Percentiles rank a stretch among this genome's conserved stretches.
These are phyloP conservation scores for Solanum pennellii DNA, from an alignment of 257 asterid species.

Conservation along the genomic window DNA sequence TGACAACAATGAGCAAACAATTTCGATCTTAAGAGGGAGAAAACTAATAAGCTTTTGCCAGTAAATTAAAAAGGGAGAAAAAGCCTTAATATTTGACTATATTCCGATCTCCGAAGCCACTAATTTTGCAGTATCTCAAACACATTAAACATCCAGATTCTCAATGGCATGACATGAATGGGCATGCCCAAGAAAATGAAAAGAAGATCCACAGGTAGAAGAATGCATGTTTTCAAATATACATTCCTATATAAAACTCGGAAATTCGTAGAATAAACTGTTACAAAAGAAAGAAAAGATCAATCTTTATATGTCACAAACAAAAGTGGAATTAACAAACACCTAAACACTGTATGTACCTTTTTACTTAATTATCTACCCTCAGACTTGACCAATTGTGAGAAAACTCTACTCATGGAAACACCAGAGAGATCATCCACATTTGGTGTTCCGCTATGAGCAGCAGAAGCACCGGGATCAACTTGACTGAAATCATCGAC, in stretches of 20 bases:
- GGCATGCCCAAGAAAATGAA: neutral
- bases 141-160: too few relatives aligned
- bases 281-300: neutral
- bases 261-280: neutral
- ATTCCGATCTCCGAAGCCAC: neutral
- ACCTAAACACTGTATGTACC: neutral
- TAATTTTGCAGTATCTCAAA: too few relatives aligned
- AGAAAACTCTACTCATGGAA: constrained; percentile 63
- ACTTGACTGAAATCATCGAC: constrained; percentile 19
- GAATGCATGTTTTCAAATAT: neutral
- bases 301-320: neutral
- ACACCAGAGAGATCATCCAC: constrained; percentile 50
- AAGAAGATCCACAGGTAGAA: neutral
- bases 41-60: neutral
- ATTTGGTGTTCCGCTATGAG: constrained; percentile 22
- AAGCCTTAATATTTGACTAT: neutral
- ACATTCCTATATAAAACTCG: neutral
- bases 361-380: constrained; percentile 32
- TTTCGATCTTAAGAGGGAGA: neutral
- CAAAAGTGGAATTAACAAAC: neutral
- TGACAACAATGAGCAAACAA: neutral
- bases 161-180: neutral
- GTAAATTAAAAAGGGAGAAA: neutral
- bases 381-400: constrained; percentile 64
- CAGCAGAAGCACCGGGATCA: constrained; percentile 22